A percentile compares a stretch with the other conserved stretches of the same genome.
phyloP scores from a whole-genome alignment of 331 rosid species.

The Arachis monticola region DNA sequence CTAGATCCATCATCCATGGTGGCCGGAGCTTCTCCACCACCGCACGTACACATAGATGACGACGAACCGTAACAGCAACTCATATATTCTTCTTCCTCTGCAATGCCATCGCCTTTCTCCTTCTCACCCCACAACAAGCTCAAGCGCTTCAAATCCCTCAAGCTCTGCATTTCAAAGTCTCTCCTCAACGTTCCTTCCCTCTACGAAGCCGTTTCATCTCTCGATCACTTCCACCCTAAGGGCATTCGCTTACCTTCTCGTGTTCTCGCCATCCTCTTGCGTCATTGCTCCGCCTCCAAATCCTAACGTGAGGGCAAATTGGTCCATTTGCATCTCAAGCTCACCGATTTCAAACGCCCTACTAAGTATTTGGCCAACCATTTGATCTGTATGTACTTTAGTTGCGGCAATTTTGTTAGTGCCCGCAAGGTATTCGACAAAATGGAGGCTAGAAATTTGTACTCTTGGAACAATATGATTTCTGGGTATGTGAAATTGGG shows the following conservation, averaged over 20 bases:
- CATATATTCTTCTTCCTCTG: conserved; percentile 47
- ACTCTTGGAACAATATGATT: too few species aligned
- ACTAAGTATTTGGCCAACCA: too few species aligned
- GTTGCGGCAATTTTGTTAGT: too few species aligned
- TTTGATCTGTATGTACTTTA: too few species aligned
- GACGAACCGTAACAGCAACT: conserved; percentile 43
- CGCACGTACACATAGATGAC: conserved; percentile 45
- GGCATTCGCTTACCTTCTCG: conserved; percentile 74
- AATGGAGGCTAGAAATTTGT: too few species aligned
- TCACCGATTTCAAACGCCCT: too few species aligned
- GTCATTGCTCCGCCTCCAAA: conserved; percentile 53
- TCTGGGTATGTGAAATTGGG: too few species aligned
- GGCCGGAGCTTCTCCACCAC: conserved; percentile 44
- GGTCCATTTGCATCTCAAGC: too few species aligned
- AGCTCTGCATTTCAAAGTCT: conserved; percentile 56
- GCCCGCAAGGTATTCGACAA: too few species aligned
- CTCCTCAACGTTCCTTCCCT: too few species aligned
- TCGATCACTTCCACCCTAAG: conserved; percentile 43
- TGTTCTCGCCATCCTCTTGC: conserved; percentile 61
- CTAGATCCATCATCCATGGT: conserved; percentile 44
- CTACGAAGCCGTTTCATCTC: too few species aligned
- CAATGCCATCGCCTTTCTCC: conserved; percentile 64
- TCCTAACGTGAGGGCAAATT: too few species aligned
- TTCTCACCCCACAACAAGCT: conserved; percentile 36
- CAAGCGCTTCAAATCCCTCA: conserved; percentile 37